These are phyloP conservation scores for Auricularia auricula-judae DNA, from an alignment of 768 basidiomycete genomes.

Conservation along the genomic window DNA sequence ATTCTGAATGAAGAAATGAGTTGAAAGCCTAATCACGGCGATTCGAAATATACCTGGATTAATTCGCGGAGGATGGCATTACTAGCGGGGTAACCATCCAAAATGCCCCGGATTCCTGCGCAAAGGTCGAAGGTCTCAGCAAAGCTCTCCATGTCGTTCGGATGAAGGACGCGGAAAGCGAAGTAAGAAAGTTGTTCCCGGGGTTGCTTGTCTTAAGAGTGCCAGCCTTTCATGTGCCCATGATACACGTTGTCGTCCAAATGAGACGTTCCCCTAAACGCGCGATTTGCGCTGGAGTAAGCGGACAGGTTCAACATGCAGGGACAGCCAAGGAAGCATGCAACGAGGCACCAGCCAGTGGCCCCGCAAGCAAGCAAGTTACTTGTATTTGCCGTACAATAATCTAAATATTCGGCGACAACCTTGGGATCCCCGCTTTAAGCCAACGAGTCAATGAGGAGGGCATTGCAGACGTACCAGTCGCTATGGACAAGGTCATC, in stretches of 20 bases:
- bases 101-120: neutral
- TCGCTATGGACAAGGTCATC: constrained; percentile 85
- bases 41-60: neutral
- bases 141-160: neutral
- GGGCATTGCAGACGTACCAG: constrained; percentile 41
- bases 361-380: neutral
- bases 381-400: neutral
- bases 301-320: no score
- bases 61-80: neutral
- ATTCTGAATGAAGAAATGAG: neutral
- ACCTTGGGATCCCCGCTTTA: constrained; percentile 22
- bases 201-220: no score
- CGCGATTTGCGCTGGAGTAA: no score
- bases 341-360: neutral
- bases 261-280: no score
- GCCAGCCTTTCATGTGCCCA: no score
- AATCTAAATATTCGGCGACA: constrained; percentile 36
- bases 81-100: neutral
- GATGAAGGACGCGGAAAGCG: neutral
- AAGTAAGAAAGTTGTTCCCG: no score
- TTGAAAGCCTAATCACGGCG: no score
- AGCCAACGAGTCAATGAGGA: constrained; percentile 7
- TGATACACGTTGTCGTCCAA: no score
- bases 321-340: neutral
- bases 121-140: neutral